These are phyloP conservation scores for Fagus crenata DNA, from an alignment of 306 rosid species.

Conservation along the genomic window DNA sequence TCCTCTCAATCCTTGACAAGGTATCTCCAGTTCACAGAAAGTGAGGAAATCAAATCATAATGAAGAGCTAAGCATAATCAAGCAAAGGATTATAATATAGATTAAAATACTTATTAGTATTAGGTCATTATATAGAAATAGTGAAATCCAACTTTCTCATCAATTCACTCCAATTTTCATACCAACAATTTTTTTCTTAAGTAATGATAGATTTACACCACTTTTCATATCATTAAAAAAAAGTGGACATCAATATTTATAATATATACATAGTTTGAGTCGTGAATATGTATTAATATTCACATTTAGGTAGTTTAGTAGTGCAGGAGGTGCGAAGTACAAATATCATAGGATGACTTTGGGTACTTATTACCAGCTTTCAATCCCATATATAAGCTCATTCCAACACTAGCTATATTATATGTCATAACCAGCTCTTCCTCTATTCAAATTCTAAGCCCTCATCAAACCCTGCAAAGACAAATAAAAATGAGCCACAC, in stretches of 20 bases:
- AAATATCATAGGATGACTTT: no score
- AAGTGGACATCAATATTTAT: no score
- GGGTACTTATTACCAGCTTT: no score
- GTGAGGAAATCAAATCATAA: background rate
- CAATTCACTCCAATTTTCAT: conserved; percentile 38
- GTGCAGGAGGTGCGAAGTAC: no score
- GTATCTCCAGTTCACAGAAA: background rate
- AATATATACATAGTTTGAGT: no score
- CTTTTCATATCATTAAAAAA: no score
- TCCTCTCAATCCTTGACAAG: background rate
- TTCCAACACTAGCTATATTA: conserved; percentile 11
- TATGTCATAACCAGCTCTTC: conserved; percentile 16
- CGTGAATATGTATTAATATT: no score
- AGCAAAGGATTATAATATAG: background rate
- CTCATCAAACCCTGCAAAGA: conserved; percentile 1
- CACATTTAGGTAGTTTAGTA: no score
- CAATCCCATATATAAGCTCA: background rate
- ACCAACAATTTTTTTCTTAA: background rate
- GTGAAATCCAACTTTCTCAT: conserved; percentile 42
- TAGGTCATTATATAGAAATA: conserved; percentile 34
- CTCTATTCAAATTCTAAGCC: conserved; percentile 23
- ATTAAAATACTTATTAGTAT: background rate
- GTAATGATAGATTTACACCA: no score
- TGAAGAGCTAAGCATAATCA: conserved; percentile 17
- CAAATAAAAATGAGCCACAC: conserved; percentile 43